Percentiles rank a stretch among this genome's conserved stretches.
These are phyloP conservation scores for Phoma herbarum DNA, from an alignment of 2,329 filamentous ascomycete species.

Conservation along the genomic window DNA sequence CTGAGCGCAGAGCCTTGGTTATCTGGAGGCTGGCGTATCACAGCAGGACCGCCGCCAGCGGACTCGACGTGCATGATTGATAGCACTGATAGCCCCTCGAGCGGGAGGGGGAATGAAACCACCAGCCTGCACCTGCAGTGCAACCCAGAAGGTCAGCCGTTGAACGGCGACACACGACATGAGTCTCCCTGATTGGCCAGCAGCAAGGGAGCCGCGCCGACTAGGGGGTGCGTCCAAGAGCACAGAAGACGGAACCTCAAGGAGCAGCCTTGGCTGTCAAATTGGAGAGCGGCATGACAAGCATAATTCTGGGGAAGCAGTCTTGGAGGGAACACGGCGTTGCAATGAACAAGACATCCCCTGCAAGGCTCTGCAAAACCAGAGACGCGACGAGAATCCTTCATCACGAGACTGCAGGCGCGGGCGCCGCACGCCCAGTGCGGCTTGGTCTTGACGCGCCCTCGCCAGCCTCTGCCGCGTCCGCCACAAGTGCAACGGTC, in stretches of 20 bases:
- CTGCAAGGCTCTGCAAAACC: background rate
- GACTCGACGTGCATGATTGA: constrained; percentile 9
- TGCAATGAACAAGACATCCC: background rate
- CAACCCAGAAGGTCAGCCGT: constrained; percentile 7
- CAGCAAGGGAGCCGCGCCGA: constrained; percentile 13
- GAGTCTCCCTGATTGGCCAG: constrained; percentile 22
- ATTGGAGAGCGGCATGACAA: constrained; percentile 1
- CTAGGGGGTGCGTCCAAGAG: constrained; percentile 5
- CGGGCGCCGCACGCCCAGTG: constrained; percentile 6
- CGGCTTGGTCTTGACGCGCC: constrained; percentile 5
- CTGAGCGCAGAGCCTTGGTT: background rate
- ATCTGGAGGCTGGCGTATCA: constrained; percentile 20
- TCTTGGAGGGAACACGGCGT: constrained; percentile 2
- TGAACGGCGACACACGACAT: constrained; percentile 24
- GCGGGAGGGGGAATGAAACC: constrained; percentile 10
- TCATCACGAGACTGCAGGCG: constrained; percentile 16
- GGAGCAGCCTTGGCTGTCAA: constrained; percentile 26
- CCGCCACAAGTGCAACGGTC: constrained; percentile 17
- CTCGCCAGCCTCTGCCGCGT: constrained; percentile 20
- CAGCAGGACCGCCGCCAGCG: constrained; percentile 7
- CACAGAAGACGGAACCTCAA: background rate
- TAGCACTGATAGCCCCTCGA: constrained; percentile 8
- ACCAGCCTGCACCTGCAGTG: background rate
- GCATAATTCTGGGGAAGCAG: constrained; percentile 22
- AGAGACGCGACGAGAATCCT: constrained; percentile 8